Evolutionary conservation across 306 rosid genomes (phyloP), one percentile per base, ranked within the genome.

Genomic region (Nissolia schottii): DNA sequence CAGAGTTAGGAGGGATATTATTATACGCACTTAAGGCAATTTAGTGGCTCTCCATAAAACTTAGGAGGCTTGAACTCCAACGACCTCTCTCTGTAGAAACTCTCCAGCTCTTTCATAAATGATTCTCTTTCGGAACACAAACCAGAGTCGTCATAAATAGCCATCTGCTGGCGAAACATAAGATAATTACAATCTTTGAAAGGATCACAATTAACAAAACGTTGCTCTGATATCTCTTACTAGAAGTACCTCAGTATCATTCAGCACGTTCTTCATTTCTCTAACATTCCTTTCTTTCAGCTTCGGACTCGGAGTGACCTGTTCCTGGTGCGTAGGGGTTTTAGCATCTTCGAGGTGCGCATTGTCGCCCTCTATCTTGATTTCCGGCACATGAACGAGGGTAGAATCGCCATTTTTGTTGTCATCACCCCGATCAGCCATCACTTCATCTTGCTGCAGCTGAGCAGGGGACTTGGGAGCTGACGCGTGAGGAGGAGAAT

Each of bases 41-140:
- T 91, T n/a, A 91, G 85, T 5, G 90, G 87, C 68, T 78, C 92
- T 46, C 96, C 92, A 53, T 91, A 88, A 77, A 91, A 91, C 77
- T 89, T 91, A 18, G 92, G 92, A 70, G 97, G 79, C 83, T 88
- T 91, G 74, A 91, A 91, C 60, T 91, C 97, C 76, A 91, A n/a
- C 46, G 87, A 50, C 54, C 81, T 85, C 73, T 84, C 92, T 67
- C 82, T 74, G 48, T 87, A 67, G 79, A 91, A 91, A 80, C 0
- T 80, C 74, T 91, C 92, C 57, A 88, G 80, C 81, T 88, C 94
- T 84, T 67, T 85, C 90, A 85, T 82, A 67, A 91, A 91, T 12
- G 88, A 83, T 16, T 80, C 88, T 64, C 86, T 88, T 0, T 91
- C 97, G 57, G 61, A 79, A 11, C 48, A 22, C 1, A 81, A 41